Percentiles rank a stretch among this genome's conserved stretches.
These are phyloP conservation scores for Penicillium flavigenum DNA, from an alignment of 495 filamentous ascomycete species.

Conservation along the genomic window DNA sequence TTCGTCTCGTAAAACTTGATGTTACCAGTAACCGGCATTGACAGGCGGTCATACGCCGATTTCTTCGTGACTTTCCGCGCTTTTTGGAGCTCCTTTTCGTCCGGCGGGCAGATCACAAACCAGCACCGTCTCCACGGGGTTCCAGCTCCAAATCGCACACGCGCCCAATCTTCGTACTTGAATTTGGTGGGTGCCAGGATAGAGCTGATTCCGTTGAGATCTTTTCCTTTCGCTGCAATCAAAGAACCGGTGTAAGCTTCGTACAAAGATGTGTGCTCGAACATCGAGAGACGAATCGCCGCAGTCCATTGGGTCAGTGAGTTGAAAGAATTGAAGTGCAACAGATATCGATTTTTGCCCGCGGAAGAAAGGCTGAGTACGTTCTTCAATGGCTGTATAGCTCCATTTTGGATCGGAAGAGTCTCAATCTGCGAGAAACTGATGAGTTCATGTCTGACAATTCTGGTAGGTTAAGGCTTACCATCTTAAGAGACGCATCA, in stretches of 20 bases:
- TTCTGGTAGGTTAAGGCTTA: slow-evolving; percentile 39
- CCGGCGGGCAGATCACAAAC: slow-evolving; percentile 89
- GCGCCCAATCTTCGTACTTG: slow-evolving; percentile 87
- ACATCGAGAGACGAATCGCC: slow-evolving; percentile 91
- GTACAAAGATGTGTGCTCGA: slow-evolving; percentile 86
- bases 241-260: slow-evolving; percentile 96
- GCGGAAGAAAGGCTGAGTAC: slow-evolving; percentile 94
- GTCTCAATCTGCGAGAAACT: slow-evolving; percentile 71
- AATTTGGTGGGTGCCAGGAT: slow-evolving; percentile 79
- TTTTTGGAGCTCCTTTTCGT: slow-evolving; percentile 87
- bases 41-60: slow-evolving; percentile 72
- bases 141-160: slow-evolving; percentile 93
- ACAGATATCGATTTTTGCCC: slow-evolving; percentile 88
- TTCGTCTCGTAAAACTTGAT: slow-evolving; percentile 96
- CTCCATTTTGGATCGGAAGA: slow-evolving; percentile 72
- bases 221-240: slow-evolving; percentile 90
- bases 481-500: slow-evolving; percentile 97
- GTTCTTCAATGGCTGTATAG: slow-evolving; percentile 80
- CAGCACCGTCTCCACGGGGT: slow-evolving; percentile 96
- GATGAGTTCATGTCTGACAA: slow-evolving; percentile 13
- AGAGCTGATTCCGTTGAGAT: slow-evolving; percentile 77
- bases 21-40: slow-evolving; percentile 71
- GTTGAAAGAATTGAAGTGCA: slow-evolving; percentile 93
- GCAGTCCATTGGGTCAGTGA: slow-evolving; percentile 96
- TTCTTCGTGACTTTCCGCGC: slow-evolving; percentile 83